These are phyloP conservation scores for Cutaneotrichosporon arboriforme DNA, from an alignment of 1,284 basidiomycete genomes.

Conservation along the genomic window DNA sequence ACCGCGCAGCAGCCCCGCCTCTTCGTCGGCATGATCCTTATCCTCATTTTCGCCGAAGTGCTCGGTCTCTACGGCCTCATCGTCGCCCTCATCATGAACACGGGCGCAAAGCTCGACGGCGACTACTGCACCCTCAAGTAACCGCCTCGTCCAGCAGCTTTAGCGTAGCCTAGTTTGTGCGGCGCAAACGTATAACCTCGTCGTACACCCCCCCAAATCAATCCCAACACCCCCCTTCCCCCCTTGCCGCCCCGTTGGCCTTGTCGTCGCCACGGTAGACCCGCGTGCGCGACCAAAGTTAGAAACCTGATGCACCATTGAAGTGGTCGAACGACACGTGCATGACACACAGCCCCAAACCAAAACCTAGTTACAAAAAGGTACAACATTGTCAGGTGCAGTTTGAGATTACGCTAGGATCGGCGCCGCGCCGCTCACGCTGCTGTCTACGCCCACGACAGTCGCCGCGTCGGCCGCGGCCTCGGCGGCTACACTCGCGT, in stretches of 20 bases:
- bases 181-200: no score
- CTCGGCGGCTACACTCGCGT: no score
- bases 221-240: background rate
- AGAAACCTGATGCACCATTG: constrained; percentile 10
- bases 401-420: no score
- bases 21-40: constrained; percentile 76
- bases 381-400: background rate
- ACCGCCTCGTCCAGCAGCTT: background rate
- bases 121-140: constrained; percentile 22
- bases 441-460: no score
- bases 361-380: background rate
- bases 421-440: no score
- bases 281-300: background rate
- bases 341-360: no score
- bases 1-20: constrained; percentile 87
- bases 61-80: constrained; percentile 59
- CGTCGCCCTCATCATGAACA: constrained; percentile 56
- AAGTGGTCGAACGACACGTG: background rate
- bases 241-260: background rate
- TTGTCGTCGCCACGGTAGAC: background rate
- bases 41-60: constrained; percentile 92
- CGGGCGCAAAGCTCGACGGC: constrained; percentile 36
- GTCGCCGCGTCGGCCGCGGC: no score
- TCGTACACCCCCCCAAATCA: background rate
- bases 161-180: background rate